Evolutionary conservation across 305 asterid species (phyloP), one percentile per base, ranked within the genome.

Genomic region (Stenogyne calaminthoides): DNA sequence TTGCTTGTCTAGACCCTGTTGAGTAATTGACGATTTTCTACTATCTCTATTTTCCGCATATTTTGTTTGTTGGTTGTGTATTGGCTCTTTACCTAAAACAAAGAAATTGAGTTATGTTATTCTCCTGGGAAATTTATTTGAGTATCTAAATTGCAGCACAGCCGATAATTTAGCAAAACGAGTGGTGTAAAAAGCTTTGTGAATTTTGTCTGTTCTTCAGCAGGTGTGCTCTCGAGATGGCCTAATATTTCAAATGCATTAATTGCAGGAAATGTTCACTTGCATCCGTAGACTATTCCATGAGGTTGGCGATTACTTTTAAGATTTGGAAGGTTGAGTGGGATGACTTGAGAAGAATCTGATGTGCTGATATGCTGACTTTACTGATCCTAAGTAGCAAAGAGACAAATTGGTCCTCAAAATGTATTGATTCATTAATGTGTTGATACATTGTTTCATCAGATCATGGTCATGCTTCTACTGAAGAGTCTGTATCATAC

Each of bases 401-500:
- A 27, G 57, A 59, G 61, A 69, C 29, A 14, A 25, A 51, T 51
- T 25, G 76, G 74, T 73, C 16, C 52, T 69, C 44, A 22, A 6
- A 69, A 65, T 29, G 56, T 71, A 66, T 57, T 57, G 74, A 66
- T 40, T 59, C 67, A 29, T 82, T 85, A 76, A 78, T 80, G 89
- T 76, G 61, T 76, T 69, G 65, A 59, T 66, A 61, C 75, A 46
- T 54, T 59, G 42, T 67, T 67, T 56, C 78, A 63, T 63, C 55
- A 71, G 84, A 82, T 25, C 29, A 25, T 70, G 91, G 87, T 80
- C 87, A 93, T 89, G 96, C 87, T 77, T 88, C 83, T 83, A 55
- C 78, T 67, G 79, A 80, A 65, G 77, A 64, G 59, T 67, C 84
- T 74, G 67, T 70, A 76, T 77, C 78, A 76, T 70, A 76, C 88